Evolutionary conservation across 2,329 filamentous ascomycete genomes (phyloP).

Genomic region (Xenoacremonium recifei): DNA sequence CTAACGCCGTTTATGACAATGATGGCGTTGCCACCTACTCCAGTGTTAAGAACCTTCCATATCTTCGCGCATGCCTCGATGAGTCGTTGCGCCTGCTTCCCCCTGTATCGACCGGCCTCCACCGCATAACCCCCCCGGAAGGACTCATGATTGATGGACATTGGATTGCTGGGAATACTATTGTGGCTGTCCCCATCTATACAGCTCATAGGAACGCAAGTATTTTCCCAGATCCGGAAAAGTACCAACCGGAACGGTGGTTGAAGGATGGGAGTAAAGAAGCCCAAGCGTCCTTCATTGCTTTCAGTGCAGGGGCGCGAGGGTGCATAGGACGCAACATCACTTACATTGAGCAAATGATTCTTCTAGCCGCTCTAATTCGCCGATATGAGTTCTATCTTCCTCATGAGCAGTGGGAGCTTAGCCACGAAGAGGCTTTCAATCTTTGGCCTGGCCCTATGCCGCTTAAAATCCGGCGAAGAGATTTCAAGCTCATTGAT

Average conservation of each 20-base stretch:
- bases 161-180: background rate
- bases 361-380: background rate
- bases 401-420: background rate
- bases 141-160: background rate
- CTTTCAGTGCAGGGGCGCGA: background rate
- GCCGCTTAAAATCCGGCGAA: background rate
- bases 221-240: background rate
- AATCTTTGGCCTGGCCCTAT: background rate
- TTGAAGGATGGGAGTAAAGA: background rate
- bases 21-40: conserved; percentile 7
- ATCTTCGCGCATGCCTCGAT: background rate
- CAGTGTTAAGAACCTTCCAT: background rate
- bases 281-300: background rate
- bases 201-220: background rate
- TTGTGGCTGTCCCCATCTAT: background rate
- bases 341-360: background rate
- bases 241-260: background rate
- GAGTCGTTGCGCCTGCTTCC: background rate
- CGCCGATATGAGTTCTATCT: background rate
- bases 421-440: background rate
- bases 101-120: background rate
- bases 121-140: background rate
- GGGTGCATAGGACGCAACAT: background rate
- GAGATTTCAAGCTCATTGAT: no score
- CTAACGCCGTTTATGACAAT: background rate